Conservation (phyloP, 257 asterid species). For the Fraxinus cuspidata region DNA sequence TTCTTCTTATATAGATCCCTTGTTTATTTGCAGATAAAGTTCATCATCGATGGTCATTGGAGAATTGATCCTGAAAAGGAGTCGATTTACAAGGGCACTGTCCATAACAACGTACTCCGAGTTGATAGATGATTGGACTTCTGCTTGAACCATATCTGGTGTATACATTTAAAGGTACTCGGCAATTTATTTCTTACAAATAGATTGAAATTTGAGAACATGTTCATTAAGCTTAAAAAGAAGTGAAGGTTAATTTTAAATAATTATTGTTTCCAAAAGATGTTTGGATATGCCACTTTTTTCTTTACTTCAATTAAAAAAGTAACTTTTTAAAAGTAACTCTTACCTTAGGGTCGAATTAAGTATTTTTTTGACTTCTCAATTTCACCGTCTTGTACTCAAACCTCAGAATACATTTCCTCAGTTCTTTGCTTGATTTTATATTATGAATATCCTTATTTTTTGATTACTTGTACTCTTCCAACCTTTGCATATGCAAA, state of each 20-base stretch:
- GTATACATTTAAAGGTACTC: conserved; percentile 28
- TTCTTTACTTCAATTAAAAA: too few relatives aligned
- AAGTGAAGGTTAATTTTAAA: background rate
- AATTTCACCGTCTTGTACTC: background rate
- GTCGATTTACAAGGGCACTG: conserved; percentile 40
- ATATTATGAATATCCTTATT: background rate
- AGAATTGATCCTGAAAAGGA: conserved; percentile 69
- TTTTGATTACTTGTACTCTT: background rate
- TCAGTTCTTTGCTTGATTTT: background rate
- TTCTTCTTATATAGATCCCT: background rate
- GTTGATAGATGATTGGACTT: conserved; percentile 50
- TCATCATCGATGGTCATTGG: conserved; percentile 79
- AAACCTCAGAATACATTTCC: background rate
- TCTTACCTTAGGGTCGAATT: background rate
- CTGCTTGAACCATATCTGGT: background rate
- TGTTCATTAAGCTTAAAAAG: background rate
- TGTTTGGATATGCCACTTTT: background rate
- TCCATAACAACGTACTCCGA: conserved; percentile 83
- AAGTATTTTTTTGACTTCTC: too few relatives aligned
- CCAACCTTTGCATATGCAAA: background rate
- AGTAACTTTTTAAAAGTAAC: too few relatives aligned
- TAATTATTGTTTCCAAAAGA: background rate
- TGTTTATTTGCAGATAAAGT: conserved; percentile 69
- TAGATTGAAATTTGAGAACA: background rate
- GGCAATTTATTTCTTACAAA: background rate